Evolutionary conservation across 2,329 filamentous ascomycete genomes (phyloP).

Genomic region (Camillea tinctor): DNA sequence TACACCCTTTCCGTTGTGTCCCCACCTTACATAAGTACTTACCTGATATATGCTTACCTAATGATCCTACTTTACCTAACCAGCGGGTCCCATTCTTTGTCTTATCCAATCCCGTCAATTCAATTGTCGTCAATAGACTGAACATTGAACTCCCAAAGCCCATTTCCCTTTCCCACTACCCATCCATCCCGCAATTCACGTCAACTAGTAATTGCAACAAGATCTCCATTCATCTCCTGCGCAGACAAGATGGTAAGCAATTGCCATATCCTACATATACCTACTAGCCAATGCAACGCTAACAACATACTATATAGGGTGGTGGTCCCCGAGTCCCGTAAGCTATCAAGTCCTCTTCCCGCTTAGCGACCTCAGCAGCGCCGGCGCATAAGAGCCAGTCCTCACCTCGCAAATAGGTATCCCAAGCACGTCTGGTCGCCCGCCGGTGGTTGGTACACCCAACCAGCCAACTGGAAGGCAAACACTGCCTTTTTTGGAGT

Average conservation of each 20-base stretch:
- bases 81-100: not conserved
- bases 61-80: no score
- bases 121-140: conserved; percentile 8
- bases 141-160: not conserved
- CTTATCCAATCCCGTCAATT: conserved; percentile 10
- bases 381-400: conserved; percentile 12
- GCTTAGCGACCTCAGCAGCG: conserved; percentile 1
- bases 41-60: no score
- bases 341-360: conserved; percentile 33
- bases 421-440: conserved; percentile 99
- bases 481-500: conserved; percentile 80
- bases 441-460: conserved; percentile 94
- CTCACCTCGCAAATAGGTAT: conserved; percentile 58
- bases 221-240: conserved; percentile 24
- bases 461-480: conserved; percentile 89
- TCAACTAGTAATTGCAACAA: conserved; percentile 36
- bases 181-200: conserved; percentile 20
- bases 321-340: conserved; percentile 69
- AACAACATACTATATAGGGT: conserved; percentile 57
- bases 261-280: not conserved
- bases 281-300: conserved; percentile 30
- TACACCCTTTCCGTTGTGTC: no score
- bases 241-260: conserved; percentile 56
- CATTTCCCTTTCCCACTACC: conserved; percentile 2
- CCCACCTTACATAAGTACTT: no score